phyloP scores from a whole-genome alignment of 331 rosid species.

The Rosa hybrid region DNA sequence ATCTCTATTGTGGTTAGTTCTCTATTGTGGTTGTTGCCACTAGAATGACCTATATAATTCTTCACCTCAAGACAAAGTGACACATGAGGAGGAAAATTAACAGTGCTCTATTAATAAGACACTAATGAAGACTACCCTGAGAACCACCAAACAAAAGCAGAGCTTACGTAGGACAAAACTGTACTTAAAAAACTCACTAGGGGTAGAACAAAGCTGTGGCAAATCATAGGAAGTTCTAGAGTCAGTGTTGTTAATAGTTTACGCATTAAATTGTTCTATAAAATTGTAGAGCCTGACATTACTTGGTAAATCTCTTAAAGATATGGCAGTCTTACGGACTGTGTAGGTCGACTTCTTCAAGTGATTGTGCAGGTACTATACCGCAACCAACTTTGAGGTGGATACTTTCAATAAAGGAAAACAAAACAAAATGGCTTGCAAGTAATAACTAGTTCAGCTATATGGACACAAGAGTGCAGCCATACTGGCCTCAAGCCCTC shows the following conservation, averaged over 20 bases:
- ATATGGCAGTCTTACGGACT: background rate
- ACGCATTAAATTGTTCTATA: background rate
- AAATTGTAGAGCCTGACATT: background rate
- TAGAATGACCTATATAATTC: background rate
- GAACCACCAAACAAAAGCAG: background rate
- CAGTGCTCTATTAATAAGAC: background rate
- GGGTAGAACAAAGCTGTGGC: background rate
- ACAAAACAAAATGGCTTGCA: background rate
- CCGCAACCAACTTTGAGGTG: background rate
- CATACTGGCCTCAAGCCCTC: background rate
- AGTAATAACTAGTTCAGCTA: too few relatives aligned
- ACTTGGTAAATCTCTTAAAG: background rate
- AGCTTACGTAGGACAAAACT: background rate
- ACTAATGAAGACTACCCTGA: background rate
- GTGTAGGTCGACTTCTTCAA: background rate
- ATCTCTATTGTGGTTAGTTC: background rate
- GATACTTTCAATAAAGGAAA: background rate
- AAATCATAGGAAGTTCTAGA: background rate
- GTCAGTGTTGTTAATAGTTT: background rate
- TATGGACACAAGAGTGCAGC: background rate
- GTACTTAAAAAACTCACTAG: background rate
- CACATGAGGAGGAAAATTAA: background rate
- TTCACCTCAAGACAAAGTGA: background rate
- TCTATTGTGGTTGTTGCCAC: background rate
- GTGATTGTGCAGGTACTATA: background rate